These are phyloP conservation scores for Sugiyamaella americana DNA, from an alignment of 805 yeast species.

Conservation along the genomic window DNA sequence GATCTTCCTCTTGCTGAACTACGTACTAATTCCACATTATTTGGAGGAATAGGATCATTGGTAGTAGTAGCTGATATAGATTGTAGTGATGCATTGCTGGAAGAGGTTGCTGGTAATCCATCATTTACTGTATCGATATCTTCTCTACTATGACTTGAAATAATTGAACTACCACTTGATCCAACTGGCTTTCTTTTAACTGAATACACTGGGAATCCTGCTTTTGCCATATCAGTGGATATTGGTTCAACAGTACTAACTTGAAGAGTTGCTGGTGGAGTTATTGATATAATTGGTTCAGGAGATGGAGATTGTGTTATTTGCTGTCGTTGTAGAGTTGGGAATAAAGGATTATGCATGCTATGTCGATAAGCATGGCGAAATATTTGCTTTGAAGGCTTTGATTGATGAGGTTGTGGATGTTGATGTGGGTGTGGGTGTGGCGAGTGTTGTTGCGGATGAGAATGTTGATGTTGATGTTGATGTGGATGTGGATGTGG, in stretches of 20 bases:
- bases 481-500: conserved; percentile 1
- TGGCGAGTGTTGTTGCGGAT: conserved; percentile 2
- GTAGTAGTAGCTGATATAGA: neutral
- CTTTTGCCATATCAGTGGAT: neutral
- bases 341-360: neutral
- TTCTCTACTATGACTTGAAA: neutral
- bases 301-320: neutral
- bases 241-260: neutral
- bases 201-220: neutral
- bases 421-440: neutral
- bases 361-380: neutral
- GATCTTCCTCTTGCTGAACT: neutral
- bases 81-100: no score
- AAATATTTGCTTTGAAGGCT: neutral
- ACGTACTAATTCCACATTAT: neutral
- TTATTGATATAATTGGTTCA: neutral
- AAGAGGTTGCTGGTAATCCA: neutral
- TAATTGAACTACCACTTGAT: conserved; percentile 3
- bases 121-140: no score
- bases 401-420: neutral
- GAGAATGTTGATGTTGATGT: conserved; percentile 3
- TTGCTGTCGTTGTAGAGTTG: neutral
- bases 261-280: neutral
- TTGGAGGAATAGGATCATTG: neutral
- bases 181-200: conserved; percentile 19